Base-by-base conservation (phyloP, 176 grass and related monocot species). In the Zizania latifolia region DNA sequence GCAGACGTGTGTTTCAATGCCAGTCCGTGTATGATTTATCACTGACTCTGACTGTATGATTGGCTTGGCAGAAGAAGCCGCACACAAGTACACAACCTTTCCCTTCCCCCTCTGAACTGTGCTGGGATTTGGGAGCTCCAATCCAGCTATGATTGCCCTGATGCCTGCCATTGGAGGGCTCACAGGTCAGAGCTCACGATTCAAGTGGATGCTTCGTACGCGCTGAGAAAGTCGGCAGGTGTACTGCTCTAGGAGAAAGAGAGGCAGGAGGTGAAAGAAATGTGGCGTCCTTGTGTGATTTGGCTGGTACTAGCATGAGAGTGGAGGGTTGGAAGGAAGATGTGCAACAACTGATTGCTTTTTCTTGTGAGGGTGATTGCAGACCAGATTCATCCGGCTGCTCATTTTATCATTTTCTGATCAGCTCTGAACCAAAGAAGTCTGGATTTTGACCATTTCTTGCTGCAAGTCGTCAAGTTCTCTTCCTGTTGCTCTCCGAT, bases 121-220 rank as follows among this genome's bases (percentile, higher is more conserved):
- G 22, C 22, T n/a, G n/a, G n/a, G n/a, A n/a, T n/a, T n/a, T n/a
- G n/a, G n/a, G n/a, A n/a, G n/a, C n/a, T n/a, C n/a, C n/a, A n/a
- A n/a, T n/a, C n/a, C n/a, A n/a, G n/a, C n/a, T n/a, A n/a, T n/a
- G n/a, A n/a, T 36, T 45, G 41, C 41, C 34, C n/a, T n/a, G n/a
- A 36, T 36, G 3, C 45, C 17, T 29, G 44, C 21, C 21, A 26
- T 12, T 39, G 45, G 62, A 13, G 22, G n/a, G 58, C 4, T 48
- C 60, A 45, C 37, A 6, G 19, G 43, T 64, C 41, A 64, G 59
- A 51, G 59, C n/a, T 6, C 14, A 55, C 33, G 56, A 57, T 78
- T 78, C 28, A 67, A 54, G 0, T 8, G n/a, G n/a, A n/a, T n/a
- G n/a, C n/a, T n/a, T 29, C 60, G 74, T 77, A 36, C 74, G 44